A percentile compares a stretch with the other conserved stretches of the same genome.
These are phyloP conservation scores for Gloeophyllum trabeum DNA, from an alignment of 768 basidiomycete species.

Conservation along the genomic window DNA sequence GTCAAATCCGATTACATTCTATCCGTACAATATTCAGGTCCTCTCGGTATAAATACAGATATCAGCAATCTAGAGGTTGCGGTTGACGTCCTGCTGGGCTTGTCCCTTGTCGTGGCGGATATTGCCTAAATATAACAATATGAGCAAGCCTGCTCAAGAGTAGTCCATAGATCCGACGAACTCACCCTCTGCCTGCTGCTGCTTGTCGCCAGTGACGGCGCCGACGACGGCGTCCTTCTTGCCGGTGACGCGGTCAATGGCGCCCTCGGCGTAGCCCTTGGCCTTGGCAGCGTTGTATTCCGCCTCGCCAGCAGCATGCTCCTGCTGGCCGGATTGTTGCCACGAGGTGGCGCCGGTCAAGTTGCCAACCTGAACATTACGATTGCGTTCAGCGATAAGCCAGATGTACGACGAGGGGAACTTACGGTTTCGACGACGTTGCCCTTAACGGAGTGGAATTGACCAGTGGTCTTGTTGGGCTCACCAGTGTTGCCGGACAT, in stretches of 20 bases:
- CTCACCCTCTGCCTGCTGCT: slow-evolving; percentile 30
- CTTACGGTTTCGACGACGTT: slow-evolving; percentile 10
- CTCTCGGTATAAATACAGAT: too few species aligned
- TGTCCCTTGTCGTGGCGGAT: slow-evolving; percentile 35
- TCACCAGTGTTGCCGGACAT: slow-evolving; percentile 5
- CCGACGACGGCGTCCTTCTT: slow-evolving; percentile 40
- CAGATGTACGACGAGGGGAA: not conserved
- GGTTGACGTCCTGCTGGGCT: slow-evolving; percentile 35
- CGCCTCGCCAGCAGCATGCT: slow-evolving; percentile 40
- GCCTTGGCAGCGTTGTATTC: slow-evolving; percentile 39
- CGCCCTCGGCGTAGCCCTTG: slow-evolving; percentile 38
- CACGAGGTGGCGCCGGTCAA: slow-evolving; percentile 32
- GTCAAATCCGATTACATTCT: too few species aligned
- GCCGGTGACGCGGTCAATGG: slow-evolving; percentile 29
- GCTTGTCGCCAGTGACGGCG: slow-evolving; percentile 36
- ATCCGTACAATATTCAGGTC: too few species aligned
- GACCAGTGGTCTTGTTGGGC: slow-evolving; percentile 17
- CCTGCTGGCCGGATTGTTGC: slow-evolving; percentile 36
- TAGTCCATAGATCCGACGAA: not conserved
- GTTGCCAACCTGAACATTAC: slow-evolving; percentile 26
- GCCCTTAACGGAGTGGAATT: slow-evolving; percentile 19
- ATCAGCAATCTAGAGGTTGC: too few species aligned
- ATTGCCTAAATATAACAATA: slow-evolving; percentile 25
- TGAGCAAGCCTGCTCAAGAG: slow-evolving; percentile 4
- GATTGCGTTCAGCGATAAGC: not conserved